phyloP scores from a whole-genome alignment of 176 grass and related monocot species.

The Thalia dealbata region DNA sequence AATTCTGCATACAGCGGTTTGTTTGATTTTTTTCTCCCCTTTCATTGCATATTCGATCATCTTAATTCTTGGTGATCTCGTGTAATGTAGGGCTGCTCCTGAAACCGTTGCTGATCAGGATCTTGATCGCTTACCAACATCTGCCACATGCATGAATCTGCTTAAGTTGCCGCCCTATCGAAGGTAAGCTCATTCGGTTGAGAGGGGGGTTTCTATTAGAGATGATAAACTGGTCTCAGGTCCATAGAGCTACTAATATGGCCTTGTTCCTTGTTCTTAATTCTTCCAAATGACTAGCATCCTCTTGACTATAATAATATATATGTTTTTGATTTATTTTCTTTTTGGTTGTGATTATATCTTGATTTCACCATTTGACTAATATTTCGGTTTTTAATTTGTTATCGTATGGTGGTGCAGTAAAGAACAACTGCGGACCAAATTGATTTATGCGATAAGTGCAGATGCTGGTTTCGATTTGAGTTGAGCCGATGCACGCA shows the following conservation, averaged over 20 bases:
- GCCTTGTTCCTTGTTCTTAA: not conserved
- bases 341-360: not conserved
- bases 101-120: slow-evolving; percentile 33
- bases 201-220: not conserved
- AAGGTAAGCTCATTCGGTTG: slow-evolving; percentile 31
- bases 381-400: not conserved
- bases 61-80: not conserved
- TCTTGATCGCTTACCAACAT: slow-evolving; percentile 73
- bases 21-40: not conserved
- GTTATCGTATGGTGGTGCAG: slow-evolving; percentile 36
- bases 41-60: not conserved
- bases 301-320: too few relatives aligned
- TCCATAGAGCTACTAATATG: not conserved
- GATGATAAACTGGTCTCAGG: not conserved
- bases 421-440: slow-evolving; percentile 72
- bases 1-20: slow-evolving; percentile 98
- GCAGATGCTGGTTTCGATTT: slow-evolving; percentile 96
- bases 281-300: not conserved
- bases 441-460: slow-evolving; percentile 88
- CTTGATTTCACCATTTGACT: not conserved
- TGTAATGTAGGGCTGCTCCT: slow-evolving; percentile 43
- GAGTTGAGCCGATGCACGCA: slow-evolving; percentile 32
- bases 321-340: too few relatives aligned
- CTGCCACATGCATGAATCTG: slow-evolving; percentile 98
- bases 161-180: slow-evolving; percentile 93